These are phyloP conservation scores for Thielaviopsis euricoi DNA, from an alignment of 2,329 filamentous ascomycete genomes.

Conservation along the genomic window DNA sequence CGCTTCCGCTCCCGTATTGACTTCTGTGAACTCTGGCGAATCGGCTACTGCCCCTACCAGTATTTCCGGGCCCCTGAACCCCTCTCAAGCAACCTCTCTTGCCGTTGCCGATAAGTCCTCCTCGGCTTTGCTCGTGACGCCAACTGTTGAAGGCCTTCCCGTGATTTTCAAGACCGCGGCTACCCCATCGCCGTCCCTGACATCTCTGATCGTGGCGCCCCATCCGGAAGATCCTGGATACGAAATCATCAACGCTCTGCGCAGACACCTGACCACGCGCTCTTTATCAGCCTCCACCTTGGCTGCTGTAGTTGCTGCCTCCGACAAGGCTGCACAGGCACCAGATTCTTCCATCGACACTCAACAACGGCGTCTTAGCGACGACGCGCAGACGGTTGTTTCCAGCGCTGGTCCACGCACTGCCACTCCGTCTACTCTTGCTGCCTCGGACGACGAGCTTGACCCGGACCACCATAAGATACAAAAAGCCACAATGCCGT, in stretches of 20 bases:
- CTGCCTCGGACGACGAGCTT: not conserved
- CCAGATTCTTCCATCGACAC: not conserved
- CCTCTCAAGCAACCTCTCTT: not conserved
- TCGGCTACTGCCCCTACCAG: not conserved
- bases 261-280: not conserved
- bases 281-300: not conserved
- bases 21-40: not conserved
- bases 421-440: slow-evolving; percentile 3
- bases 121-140: not conserved
- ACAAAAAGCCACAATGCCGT: slow-evolving; percentile 12
- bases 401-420: not conserved
- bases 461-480: not conserved
- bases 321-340: not conserved
- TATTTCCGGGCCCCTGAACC: not conserved
- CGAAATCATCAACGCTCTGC: slow-evolving; percentile 6
- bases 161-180: slow-evolving; percentile 8
- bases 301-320: not conserved
- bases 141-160: slow-evolving; percentile 1
- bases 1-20: not conserved
- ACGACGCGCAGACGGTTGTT: not conserved
- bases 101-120: not conserved
- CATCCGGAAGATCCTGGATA: slow-evolving; percentile 5
- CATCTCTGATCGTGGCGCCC: slow-evolving; percentile 2
- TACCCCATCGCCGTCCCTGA: slow-evolving; percentile 9
- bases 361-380: not conserved